Conservation (phyloP, 2,329 filamentous ascomycete genomes). For the Sclerotiophoma versabilis region DNA sequence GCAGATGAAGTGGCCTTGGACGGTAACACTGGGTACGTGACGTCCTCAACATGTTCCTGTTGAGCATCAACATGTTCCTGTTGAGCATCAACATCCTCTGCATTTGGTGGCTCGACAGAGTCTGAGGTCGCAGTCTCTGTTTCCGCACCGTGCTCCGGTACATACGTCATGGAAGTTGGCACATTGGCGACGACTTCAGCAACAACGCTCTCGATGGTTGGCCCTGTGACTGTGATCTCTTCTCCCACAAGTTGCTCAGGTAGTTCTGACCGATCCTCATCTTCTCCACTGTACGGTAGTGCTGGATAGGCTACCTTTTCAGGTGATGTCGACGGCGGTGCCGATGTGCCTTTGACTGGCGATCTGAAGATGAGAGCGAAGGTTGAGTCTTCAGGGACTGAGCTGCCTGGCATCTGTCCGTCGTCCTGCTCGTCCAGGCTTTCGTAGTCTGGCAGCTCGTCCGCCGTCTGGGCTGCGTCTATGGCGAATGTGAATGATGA, state of each 20-base stretch:
- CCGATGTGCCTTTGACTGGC: conserved; percentile 18
- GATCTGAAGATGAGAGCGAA: conserved; percentile 32
- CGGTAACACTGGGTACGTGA: conserved; percentile 25
- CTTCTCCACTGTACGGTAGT: conserved; percentile 14
- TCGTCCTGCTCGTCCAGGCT: conserved; percentile 14
- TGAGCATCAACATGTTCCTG: neutral
- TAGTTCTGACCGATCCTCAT: neutral
- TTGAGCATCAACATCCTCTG: neutral
- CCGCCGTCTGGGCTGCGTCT: conserved; percentile 17
- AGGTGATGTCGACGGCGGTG: neutral
- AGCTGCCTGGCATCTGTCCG: neutral
- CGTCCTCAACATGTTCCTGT: neutral
- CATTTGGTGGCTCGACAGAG: neutral
- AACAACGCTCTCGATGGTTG: conserved; percentile 3
- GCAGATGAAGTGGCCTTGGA: neutral
- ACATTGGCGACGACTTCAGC: conserved; percentile 4
- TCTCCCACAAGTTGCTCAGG: neutral
- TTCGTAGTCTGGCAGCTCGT: conserved; percentile 18
- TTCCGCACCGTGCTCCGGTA: neutral
- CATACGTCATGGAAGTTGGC: neutral
- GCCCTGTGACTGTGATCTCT: conserved; percentile 1
- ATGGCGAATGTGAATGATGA: conserved; percentile 29
- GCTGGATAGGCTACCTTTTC: conserved; percentile 27
- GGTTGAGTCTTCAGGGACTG: conserved; percentile 27
- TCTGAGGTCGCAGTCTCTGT: neutral